These are phyloP conservation scores for Ascocoryne sarcoides DNA, from an alignment of 2,329 filamentous ascomycete genomes.

Conservation along the genomic window DNA sequence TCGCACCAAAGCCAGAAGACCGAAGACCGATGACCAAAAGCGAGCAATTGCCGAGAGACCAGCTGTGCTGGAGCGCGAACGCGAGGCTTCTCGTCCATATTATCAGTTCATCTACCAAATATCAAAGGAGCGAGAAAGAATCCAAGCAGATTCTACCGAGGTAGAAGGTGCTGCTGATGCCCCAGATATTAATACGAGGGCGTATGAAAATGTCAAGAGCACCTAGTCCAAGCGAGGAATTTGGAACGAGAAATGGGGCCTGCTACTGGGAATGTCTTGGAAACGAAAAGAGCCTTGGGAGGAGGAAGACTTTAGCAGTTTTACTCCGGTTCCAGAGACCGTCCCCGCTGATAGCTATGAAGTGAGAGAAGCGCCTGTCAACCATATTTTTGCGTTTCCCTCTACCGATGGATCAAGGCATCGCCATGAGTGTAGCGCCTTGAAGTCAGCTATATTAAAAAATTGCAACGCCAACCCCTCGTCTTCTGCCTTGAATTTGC, in stretches of 20 bases:
- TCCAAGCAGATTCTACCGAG: constrained; percentile 18
- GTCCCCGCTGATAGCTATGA: constrained; percentile 14
- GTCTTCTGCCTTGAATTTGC: constrained; percentile 12
- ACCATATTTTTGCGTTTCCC: too few species aligned
- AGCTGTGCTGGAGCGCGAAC: constrained; percentile 15
- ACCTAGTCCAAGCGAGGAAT: constrained; percentile 24
- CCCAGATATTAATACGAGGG: constrained; percentile 24
- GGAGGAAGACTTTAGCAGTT: constrained; percentile 6
- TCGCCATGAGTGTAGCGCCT: too few species aligned
- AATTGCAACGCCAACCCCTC: constrained; percentile 11
- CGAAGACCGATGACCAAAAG: constrained; percentile 15
- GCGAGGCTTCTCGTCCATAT: constrained; percentile 23
- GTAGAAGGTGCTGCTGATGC: constrained; percentile 12
- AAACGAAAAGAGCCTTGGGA: constrained; percentile 25
- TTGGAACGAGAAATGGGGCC: constrained; percentile 26
- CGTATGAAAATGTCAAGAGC: constrained; percentile 26
- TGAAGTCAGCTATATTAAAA: constrained; percentile 11
- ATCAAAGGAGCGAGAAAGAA: constrained; percentile 22
- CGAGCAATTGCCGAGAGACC: constrained; percentile 10
- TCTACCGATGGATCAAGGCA: too few species aligned
- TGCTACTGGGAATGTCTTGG: constrained; percentile 27
- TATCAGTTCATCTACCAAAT: constrained; percentile 25
- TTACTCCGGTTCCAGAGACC: constrained; percentile 11
- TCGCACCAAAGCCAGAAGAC: constrained; percentile 8
- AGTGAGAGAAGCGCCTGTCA: constrained; percentile 8